Percentiles rank a stretch among this genome's conserved stretches.
These are phyloP conservation scores for Hawksworthiomyces lignivorus DNA, from an alignment of 2,329 filamentous ascomycete genomes.

Conservation along the genomic window DNA sequence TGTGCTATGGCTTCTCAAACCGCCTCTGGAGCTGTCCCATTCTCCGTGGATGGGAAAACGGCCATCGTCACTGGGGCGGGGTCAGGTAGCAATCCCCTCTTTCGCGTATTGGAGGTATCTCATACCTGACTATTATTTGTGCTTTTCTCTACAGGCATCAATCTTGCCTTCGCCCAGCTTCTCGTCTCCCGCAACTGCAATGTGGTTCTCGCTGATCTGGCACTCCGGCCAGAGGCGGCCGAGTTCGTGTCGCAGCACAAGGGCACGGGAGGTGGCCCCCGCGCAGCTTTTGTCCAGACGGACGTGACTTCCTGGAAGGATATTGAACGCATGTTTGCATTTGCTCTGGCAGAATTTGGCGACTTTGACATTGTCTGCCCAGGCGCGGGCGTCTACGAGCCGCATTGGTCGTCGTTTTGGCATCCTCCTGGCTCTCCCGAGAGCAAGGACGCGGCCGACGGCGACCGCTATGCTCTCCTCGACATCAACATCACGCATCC, in stretches of 20 bases:
- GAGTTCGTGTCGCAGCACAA: conserved; percentile 22
- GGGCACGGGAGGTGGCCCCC: neutral
- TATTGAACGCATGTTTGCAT: conserved; percentile 27
- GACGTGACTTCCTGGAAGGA: conserved; percentile 37
- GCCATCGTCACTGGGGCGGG: conserved; percentile 49
- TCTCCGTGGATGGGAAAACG: conserved; percentile 32
- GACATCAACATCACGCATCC: conserved; percentile 36
- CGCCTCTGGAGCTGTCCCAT: neutral
- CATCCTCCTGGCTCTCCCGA: conserved; percentile 29
- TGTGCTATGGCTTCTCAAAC: too few relatives aligned
- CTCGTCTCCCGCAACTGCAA: conserved; percentile 34
- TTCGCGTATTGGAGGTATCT: conserved; percentile 9
- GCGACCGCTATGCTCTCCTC: conserved; percentile 24
- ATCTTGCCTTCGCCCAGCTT: conserved; percentile 34
- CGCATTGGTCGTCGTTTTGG: conserved; percentile 35
- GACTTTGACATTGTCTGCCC: conserved; percentile 35
- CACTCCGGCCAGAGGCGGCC: conserved; percentile 34
- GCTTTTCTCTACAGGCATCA: conserved; percentile 27
- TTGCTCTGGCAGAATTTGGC: conserved; percentile 27
- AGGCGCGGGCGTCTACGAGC: conserved; percentile 40
- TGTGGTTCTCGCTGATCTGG: conserved; percentile 37
- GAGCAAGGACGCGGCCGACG: conserved; percentile 23
- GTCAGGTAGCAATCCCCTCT: conserved; percentile 28
- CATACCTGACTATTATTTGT: neutral
- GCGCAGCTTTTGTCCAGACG: conserved; percentile 34